Percentiles rank a stretch among this genome's conserved stretches.
Conservation (phyloP, 345 rosid genomes). For the Boechera divaricarpa region DNA sequence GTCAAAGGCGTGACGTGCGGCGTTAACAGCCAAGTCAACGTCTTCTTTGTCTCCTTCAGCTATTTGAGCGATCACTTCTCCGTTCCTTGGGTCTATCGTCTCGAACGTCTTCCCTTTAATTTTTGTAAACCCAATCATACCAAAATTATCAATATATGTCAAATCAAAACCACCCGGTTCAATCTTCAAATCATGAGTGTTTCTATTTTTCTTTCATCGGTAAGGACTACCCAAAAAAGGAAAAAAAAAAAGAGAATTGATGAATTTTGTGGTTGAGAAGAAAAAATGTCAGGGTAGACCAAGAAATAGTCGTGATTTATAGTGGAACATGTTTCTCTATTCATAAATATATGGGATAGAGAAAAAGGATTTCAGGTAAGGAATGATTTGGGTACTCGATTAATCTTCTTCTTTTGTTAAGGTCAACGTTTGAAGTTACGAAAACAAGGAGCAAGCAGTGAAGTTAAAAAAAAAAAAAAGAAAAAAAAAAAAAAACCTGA, state of each 20-base stretch:
- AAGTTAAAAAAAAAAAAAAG: background rate
- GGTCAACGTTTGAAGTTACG: conserved; percentile 30
- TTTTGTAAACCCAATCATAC: background rate
- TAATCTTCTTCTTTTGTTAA: background rate
- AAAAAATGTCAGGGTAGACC: conserved; percentile 28
- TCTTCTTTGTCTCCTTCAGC: conserved; percentile 68
- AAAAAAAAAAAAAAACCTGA: conserved; percentile 51
- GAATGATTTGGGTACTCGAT: background rate
- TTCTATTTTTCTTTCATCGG: background rate
- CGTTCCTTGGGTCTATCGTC: conserved; percentile 65
- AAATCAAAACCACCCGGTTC: conserved; percentile 21
- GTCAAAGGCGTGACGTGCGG: conserved; percentile 72
- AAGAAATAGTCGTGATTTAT: conserved; percentile 3
- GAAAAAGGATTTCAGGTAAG: background rate
- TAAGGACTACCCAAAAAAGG: background rate
- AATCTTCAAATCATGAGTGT: conserved; percentile 1
- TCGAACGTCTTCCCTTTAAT: conserved; percentile 58
- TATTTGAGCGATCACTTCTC: conserved; percentile 49
- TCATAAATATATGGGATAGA: background rate
- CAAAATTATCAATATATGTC: conserved; percentile 8
- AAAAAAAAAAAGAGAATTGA: background rate
- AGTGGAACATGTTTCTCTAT: conserved; percentile 15
- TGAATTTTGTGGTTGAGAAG: conserved; percentile 22
- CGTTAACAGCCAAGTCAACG: conserved; percentile 63
- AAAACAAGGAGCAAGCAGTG: background rate